These are phyloP conservation scores for Uronychia binucleata DNA, from an alignment of 73 alveolate species.

Conservation along the genomic window DNA sequence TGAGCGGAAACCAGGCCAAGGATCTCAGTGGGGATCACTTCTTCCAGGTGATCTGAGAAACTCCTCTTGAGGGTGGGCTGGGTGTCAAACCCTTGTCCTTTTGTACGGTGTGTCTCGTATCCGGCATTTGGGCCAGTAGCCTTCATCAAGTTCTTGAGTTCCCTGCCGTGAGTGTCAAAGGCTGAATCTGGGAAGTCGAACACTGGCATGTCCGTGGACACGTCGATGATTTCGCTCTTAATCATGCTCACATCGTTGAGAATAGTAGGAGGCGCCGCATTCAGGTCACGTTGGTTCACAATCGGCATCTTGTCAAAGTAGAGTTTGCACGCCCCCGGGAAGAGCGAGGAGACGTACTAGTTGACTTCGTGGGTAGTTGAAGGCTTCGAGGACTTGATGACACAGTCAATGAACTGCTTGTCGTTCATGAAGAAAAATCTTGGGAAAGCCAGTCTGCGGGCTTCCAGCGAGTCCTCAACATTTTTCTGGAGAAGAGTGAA, in stretches of 20 bases:
- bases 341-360: conserved; percentile 34
- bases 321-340: conserved; percentile 69
- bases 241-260: conserved; percentile 1
- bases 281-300: not conserved
- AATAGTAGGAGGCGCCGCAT: conserved; percentile 5
- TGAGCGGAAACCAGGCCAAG: conserved; percentile 64
- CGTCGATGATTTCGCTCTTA: not conserved
- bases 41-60: conserved; percentile 11
- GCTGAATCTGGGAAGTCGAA: conserved; percentile 1
- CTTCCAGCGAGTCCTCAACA: conserved; percentile 62
- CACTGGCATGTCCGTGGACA: not conserved
- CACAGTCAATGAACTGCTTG: conserved; percentile 56
- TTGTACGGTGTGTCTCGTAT: too few species aligned
- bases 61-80: conserved; percentile 11
- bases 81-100: not conserved
- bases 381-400: conserved; percentile 1
- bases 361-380: conserved; percentile 23
- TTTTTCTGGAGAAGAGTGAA: conserved; percentile 39
- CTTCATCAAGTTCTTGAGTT: not conserved
- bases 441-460: conserved; percentile 66
- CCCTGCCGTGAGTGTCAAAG: not conserved
- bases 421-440: conserved; percentile 76
- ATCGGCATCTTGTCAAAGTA: conserved; percentile 40
- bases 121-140: too few species aligned
- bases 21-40: conserved; percentile 32